A percentile compares a stretch with the other conserved stretches of the same genome.
These are phyloP conservation scores for Paspalum notatum DNA, from an alignment of 176 grass and related monocot species.

Conservation along the genomic window DNA sequence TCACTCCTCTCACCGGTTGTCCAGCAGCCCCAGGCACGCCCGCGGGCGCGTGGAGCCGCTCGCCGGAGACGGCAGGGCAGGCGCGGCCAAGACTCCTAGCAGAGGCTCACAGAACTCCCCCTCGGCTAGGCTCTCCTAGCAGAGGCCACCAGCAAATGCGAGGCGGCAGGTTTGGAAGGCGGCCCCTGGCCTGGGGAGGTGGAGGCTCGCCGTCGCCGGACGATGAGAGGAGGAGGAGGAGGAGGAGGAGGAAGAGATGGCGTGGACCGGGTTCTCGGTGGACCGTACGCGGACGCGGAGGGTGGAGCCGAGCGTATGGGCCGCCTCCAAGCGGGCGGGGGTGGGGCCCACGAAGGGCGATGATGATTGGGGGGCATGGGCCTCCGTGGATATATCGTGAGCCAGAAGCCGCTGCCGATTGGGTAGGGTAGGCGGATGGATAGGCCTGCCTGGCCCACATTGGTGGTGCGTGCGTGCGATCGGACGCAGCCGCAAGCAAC, in stretches of 20 bases:
- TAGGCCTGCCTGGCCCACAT: slow-evolving; percentile 34
- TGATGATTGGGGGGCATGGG: slow-evolving; percentile 18
- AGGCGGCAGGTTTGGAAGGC: background rate
- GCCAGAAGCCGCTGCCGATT: slow-evolving; percentile 12
- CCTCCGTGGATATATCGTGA: slow-evolving; percentile 29
- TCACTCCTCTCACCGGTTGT: background rate
- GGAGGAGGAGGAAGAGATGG: background rate
- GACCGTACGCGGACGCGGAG: slow-evolving; percentile 33
- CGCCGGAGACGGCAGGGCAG: background rate
- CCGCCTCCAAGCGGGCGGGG: background rate
- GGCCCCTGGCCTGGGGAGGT: background rate
- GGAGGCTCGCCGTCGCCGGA: background rate
- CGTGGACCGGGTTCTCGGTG: slow-evolving; percentile 38
- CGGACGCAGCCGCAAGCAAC: too few relatives aligned
- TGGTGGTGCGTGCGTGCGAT: too few relatives aligned
- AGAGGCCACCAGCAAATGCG: slow-evolving; percentile 6
- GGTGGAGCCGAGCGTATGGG: too few relatives aligned
- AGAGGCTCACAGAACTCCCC: background rate
- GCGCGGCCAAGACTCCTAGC: background rate
- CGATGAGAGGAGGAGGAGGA: slow-evolving; percentile 30
- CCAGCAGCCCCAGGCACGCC: background rate
- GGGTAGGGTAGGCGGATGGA: slow-evolving; percentile 30
- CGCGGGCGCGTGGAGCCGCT: background rate
- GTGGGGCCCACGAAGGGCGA: background rate
- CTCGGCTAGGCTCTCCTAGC: background rate